Base-by-base conservation (phyloP, 2,329 filamentous ascomycete genomes). In the Paracoccidioides brasiliensis region DNA sequence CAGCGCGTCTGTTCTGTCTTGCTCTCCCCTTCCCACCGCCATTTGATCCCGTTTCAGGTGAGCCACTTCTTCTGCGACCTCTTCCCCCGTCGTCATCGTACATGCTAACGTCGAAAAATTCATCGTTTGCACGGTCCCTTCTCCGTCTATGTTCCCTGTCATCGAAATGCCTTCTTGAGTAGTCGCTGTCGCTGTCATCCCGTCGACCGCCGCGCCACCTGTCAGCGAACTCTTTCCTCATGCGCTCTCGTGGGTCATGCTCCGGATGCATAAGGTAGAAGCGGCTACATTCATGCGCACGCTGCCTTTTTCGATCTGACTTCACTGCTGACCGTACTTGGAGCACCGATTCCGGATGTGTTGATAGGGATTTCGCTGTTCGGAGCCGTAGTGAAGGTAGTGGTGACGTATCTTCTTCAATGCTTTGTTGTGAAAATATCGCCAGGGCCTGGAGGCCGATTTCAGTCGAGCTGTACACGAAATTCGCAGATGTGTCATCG, bases 221-320 rank as follows among this genome's bases (percentile, higher is more conserved):
- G 43, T 80, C 77, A 4, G 69, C 64, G 41, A 74, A 69, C 52
- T 80, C 76, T 57, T 76, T 77, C 57, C 83, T 79, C 59, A 83
- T 75, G 53, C 81, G 80, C 72, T 88, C 89, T 62, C 84, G 83
- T 2, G 86, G 89, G 64, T 95, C 90, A 66, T 90, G 83, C 63
- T 95, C 88, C 0, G 91, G 91, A 63, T 97, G 88, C 64, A 93
- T 79, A 40, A 96, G 81, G 68, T 98, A 98, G 74, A 94, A 97
- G 10, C 88, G 81, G 71, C 91, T 97, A 58, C 86, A 80, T 52
- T 85, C 80, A 9, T 88, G 81, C 1, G 93, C 91, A 43, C 88
- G 85, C 45, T 76, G 80, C 64, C 83, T 80, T 72, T 98, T 98
- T 67, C 79, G 85, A 72, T 98, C 93, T 28, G 81, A 78, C 32